phyloP scores from a whole-genome alignment of 768 basidiomycete species.

The Termitomyces sp. region DNA sequence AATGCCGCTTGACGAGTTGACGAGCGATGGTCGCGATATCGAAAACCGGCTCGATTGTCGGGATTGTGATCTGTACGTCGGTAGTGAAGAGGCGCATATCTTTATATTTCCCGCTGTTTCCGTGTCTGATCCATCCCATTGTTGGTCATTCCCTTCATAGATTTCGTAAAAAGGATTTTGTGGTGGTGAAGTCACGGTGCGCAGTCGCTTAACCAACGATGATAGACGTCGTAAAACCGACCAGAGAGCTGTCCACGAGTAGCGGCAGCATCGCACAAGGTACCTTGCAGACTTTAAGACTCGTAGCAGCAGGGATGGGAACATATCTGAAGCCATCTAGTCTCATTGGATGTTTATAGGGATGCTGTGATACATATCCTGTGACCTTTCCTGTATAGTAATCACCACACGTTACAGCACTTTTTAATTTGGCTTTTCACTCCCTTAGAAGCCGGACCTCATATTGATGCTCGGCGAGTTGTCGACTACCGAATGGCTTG shows the following conservation, averaged over 20 bases:
- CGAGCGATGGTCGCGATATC: background rate
- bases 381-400: too few relatives aligned
- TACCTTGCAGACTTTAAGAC: background rate
- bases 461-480: too few relatives aligned
- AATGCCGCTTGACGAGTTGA: background rate
- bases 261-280: background rate
- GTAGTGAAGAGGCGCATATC: background rate
- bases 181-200: background rate
- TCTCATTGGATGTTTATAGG: background rate
- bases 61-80: background rate
- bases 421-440: background rate
- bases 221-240: background rate
- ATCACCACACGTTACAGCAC: too few relatives aligned
- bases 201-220: background rate
- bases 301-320: background rate
- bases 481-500: background rate
- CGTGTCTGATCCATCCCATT: background rate
- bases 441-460: background rate
- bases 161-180: background rate
- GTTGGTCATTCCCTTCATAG: background rate
- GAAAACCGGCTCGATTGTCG: background rate
- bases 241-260: background rate
- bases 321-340: background rate
- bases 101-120: background rate
- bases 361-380: background rate